Base-by-base conservation (phyloP, 176 grass and related monocot species). In the Phoenix dactylifera region DNA sequence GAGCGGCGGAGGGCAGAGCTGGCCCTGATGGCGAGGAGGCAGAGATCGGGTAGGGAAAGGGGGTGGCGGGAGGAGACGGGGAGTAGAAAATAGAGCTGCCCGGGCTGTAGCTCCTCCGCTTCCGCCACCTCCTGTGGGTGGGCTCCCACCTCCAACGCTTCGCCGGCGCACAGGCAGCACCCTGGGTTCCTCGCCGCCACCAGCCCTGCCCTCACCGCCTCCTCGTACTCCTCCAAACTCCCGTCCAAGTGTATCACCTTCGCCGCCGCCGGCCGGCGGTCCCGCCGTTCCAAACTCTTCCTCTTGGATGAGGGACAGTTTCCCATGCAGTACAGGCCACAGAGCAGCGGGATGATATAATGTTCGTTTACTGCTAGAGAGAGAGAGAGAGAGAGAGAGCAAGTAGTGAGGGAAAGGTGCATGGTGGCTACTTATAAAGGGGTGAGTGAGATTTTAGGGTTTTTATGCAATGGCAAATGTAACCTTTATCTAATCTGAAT, bases 1-100 rank as follows among this genome's bases (percentile, higher is more conserved):
- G 15, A 17, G 22, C 7, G 64, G 16, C 24, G 17, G 9, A 55
- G 51, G 25, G 64, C 51, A 6, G 50, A 16, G 64, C 51, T 54
- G 50, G 64, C 64, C 51, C 18, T 52, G 63, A 49, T 49, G 1
- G 63, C 63, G 24, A 67, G 32, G 64, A 29, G 50, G 64, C 64
- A 67, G 64, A 67, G 64, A 3, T 67, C 64, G 0, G 64, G 64
- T 9, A 67, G 64, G 18, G 64, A 67, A 24, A 66, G 50, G 1
- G 50, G 49, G 24, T 51, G 49, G 50, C 25, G 17, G 24, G 50
- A 67, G 51, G 64, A 67, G 23, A 54, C 2, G 0, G 51, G 64
- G 16, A 67, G 25, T 3, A 67, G 51, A 51, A 67, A 67, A 51
- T 67, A 67, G 7, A 67, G 23, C 50, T 67, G 26, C 25, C 64